These are phyloP conservation scores for Aspergillus japonicus DNA, from an alignment of 2,329 filamentous ascomycete species.

Conservation along the genomic window DNA sequence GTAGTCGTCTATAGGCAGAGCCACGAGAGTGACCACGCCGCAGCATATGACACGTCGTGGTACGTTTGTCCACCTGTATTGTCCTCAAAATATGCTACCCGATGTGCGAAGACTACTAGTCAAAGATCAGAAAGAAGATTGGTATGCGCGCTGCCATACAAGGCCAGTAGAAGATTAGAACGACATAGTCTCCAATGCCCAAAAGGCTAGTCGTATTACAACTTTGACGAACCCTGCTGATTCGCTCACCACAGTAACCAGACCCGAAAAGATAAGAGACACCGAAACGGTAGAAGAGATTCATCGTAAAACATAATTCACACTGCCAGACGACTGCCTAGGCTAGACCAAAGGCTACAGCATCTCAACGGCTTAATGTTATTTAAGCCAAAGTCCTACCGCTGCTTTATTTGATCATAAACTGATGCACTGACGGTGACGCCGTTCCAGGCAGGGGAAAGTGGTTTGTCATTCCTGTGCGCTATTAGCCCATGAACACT, in stretches of 20 bases:
- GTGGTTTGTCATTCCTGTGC: conserved; percentile 26
- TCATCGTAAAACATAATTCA: background rate
- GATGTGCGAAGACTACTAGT: too few species aligned
- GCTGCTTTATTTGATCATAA: conserved; percentile 33
- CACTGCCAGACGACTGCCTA: background rate
- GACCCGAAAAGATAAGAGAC: background rate
- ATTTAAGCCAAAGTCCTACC: background rate
- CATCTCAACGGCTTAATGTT: too few species aligned
- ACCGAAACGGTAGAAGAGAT: background rate
- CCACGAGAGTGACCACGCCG: too few species aligned
- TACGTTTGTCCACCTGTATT: too few species aligned
- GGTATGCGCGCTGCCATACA: too few species aligned
- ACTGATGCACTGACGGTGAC: conserved; percentile 22
- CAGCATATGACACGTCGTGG: too few species aligned
- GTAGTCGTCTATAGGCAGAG: too few species aligned
- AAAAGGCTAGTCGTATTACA: background rate
- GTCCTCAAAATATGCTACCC: too few species aligned
- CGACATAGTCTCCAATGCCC: too few species aligned
- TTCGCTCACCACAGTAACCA: background rate
- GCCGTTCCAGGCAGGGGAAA: conserved; percentile 47
- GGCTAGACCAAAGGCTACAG: too few species aligned
- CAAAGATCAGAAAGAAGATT: too few species aligned
- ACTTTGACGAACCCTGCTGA: background rate
- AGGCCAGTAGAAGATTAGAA: too few species aligned
- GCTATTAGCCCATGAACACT: conserved; percentile 1